These are phyloP conservation scores for Lactifluus echinatus DNA, from an alignment of 768 basidiomycete species.

Conservation along the genomic window DNA sequence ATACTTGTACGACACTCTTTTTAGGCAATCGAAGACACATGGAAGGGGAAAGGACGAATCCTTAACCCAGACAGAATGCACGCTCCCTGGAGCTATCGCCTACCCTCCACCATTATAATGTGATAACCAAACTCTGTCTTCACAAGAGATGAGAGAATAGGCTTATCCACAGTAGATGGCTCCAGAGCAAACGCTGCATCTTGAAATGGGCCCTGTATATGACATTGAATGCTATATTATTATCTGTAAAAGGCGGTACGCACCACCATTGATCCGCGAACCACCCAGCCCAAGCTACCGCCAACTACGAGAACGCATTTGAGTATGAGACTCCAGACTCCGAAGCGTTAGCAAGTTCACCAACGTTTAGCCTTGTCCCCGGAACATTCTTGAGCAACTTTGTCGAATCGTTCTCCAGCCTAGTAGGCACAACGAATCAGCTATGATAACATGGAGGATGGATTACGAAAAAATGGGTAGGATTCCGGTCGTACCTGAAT, in stretches of 20 bases:
- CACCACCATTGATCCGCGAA: constrained; percentile 77
- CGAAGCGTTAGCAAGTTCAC: background rate
- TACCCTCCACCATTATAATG: constrained; percentile 86
- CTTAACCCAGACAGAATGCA: background rate
- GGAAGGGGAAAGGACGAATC: background rate
- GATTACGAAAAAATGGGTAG: background rate
- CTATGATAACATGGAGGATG: background rate
- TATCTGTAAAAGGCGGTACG: constrained; percentile 20
- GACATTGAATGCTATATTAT: background rate
- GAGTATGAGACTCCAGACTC: background rate
- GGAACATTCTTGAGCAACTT: constrained; percentile 83
- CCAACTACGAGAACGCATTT: constrained; percentile 43
- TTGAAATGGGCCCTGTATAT: constrained; percentile 57
- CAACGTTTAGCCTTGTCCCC: constrained; percentile 86
- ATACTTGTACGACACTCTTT: constrained; percentile 13
- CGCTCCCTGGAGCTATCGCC: constrained; percentile 34
- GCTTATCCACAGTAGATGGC: constrained; percentile 77
- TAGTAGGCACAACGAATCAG: constrained; percentile 24
- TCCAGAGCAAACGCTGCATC: constrained; percentile 78
- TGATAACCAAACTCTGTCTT: constrained; percentile 85
- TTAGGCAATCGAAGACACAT: background rate
- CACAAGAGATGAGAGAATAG: constrained; percentile 58
- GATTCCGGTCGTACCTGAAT: constrained; percentile 49
- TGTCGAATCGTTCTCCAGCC: constrained; percentile 79
- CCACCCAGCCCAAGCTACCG: constrained; percentile 83